Base-by-base conservation (phyloP, 2,329 filamentous ascomycete genomes). In the Diaporthe ilicicola region DNA sequence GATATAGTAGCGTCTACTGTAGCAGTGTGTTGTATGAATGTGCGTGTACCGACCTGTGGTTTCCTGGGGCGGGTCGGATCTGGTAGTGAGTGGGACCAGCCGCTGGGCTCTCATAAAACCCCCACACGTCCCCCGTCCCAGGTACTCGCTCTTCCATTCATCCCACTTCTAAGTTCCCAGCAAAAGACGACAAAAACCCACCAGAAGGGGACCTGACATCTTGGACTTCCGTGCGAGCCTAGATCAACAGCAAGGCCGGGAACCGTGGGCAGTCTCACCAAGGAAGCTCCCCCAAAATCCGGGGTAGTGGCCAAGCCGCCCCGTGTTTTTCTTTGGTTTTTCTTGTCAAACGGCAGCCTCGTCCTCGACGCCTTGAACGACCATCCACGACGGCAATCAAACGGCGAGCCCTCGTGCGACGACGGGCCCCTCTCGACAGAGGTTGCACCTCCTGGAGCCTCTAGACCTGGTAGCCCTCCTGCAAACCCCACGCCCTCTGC, bases 111-210 rank as follows among this genome's bases (percentile, higher is more conserved):
- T 50, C 44, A 68, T 34, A 55, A 65, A 70, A 67, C 71, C 70
- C 71, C 71, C 71, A 71, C 71, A 71, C 69, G 37, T 62, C 53
- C 69, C 64, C 51, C 64, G 56, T 70, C 50, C 56, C 59, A 70
- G 39, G 51, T 73, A 68, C 56, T 65, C 71, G 66, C 54, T 61
- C 67, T 66, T 54, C 71, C 69, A 72, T 73, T 70, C 71, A 70
- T 69, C 69, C 66, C 68, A 42, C 56, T 64, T 68, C 53, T 44
- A 39, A 56, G 66, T 50, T 44, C 66, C 66, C 42, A 68, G 65
- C 50, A 68, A 53, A 61, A 37, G 48, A 70, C 71, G 71, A 72
- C 71, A 65, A 24, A 34, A 50, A 68, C 64, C n/a, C 46, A 34
- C 29, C 67, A 48, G 46, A 59, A 62, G 51, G 64, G 70, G 54